phyloP scores from a whole-genome alignment of 1,284 basidiomycete species.

The Veloporphyrellus conicus region DNA sequence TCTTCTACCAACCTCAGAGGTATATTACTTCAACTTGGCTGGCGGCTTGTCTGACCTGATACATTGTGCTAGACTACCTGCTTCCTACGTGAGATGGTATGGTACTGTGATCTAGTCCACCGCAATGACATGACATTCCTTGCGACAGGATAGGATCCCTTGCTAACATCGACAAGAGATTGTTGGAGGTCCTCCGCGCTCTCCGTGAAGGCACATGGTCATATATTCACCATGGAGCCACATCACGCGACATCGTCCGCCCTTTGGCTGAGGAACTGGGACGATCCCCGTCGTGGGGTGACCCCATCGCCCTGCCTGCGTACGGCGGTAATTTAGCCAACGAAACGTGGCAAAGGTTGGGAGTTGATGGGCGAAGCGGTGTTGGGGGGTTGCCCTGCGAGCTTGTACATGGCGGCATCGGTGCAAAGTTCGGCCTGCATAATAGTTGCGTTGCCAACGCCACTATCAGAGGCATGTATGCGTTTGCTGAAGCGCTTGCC shows the following conservation, averaged over 20 bases:
- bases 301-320: conserved; percentile 54
- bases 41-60: conserved; percentile 2
- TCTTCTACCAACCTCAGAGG: conserved; percentile 70
- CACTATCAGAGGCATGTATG: conserved; percentile 46
- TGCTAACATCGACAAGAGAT: conserved; percentile 59
- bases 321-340: conserved; percentile 53
- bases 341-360: conserved; percentile 50
- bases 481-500: conserved; percentile 56
- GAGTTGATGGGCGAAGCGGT: conserved; percentile 46
- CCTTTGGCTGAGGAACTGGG: conserved; percentile 53
- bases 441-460: conserved; percentile 60
- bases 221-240: conserved; percentile 44
- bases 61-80: conserved; percentile 50
- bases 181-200: conserved; percentile 51
- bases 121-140: background rate
- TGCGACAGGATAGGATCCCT: conserved; percentile 56
- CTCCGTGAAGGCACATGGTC: conserved; percentile 55
- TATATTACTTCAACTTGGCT: conserved; percentile 24
- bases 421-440: conserved; percentile 43
- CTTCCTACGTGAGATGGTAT: conserved; percentile 67
- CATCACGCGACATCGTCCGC: conserved; percentile 38
- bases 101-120: background rate
- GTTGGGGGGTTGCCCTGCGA: conserved; percentile 72
- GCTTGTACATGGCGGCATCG: conserved; percentile 57
- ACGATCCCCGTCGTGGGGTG: conserved; percentile 57